Evolutionary conservation across 2,329 filamentous ascomycete genomes (phyloP), one percentile per base, ranked within the genome.

Genomic region (Sarocladium strictum): DNA sequence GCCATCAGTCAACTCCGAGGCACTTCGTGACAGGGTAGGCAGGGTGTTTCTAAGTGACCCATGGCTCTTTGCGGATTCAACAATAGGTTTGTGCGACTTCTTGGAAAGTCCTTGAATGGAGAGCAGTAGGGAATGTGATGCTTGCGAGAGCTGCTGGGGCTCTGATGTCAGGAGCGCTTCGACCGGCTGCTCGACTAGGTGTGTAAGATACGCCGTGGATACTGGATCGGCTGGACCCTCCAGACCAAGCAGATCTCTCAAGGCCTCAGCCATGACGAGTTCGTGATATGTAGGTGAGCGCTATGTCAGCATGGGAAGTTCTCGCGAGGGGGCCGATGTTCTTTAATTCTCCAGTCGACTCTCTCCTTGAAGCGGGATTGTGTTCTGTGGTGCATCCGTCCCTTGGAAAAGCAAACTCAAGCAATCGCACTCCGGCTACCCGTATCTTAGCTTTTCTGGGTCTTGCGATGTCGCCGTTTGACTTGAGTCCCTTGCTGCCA

Each of bases 51-150:
- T 77, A 7, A 97, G 78, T 10, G 84, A 84, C n/a, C 83, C 80
- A 63, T 97, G 85, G 62, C 89, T 86, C 61, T 84, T 81, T 21
- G 89, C 85, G 3, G 93, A 94, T 53, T 85, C 78, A 62, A 97
- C 91, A 59, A 97, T 85, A 17, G 86, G 79, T 65, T 87, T 89
- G 70, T 97, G 87, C 1, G 92, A 96, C 61, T 89, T 88, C 63
- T 96, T 96, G 7, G 92, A 93, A 51, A 97, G 83, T 0, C 84
- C 82, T 67, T 99, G 94, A 1, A 97, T 79, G 1, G 90, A 89
- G 38, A 96, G 82, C 14, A 93, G 80, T 38, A 89, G 81, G 0
- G 89, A 88, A 58, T 97, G 90, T 3, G 88, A 86, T 54, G 85
- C 80, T 63, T 97, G 90, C 0, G 87, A 76, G n/a, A 97, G 81